Evolutionary conservation across 1,284 basidiomycete genomes (phyloP).

Genomic region (Apiotrichum sp.): DNA sequence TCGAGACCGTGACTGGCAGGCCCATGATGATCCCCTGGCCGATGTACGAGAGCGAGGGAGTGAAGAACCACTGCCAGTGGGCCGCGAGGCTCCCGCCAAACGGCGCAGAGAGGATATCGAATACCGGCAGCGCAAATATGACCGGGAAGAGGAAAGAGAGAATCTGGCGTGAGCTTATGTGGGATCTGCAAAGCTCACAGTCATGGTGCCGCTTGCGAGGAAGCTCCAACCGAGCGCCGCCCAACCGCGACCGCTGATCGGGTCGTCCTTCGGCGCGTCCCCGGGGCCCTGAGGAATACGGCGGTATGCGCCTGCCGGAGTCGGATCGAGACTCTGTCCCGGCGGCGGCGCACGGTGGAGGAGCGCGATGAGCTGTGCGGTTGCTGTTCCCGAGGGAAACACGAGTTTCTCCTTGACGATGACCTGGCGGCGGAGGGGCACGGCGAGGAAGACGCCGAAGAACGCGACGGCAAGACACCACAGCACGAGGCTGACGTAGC

Average conservation of each 20-base stretch:
- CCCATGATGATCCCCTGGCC: constrained; percentile 99
- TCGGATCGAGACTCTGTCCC: constrained; percentile 13
- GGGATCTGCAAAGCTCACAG: constrained; percentile 51
- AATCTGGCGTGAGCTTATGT: constrained; percentile 45
- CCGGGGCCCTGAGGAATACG: constrained; percentile 17
- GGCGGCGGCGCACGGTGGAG: constrained; percentile 56
- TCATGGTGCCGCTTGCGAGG: constrained; percentile 60
- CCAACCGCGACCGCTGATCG: constrained; percentile 63
- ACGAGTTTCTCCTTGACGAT: constrained; percentile 89
- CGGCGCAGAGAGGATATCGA: constrained; percentile 55
- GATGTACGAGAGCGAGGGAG: constrained; percentile 82
- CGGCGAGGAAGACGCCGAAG: constrained; percentile 92
- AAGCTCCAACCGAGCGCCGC: constrained; percentile 68
- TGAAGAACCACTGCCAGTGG: constrained; percentile 92
- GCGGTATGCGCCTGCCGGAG: constrained; percentile 20
- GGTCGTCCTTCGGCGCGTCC: constrained; percentile 22
- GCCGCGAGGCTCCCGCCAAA: constrained; percentile 62
- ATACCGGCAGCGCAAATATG: constrained; percentile 82
- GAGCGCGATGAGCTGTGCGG: constrained; percentile 88
- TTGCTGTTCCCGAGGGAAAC: constrained; percentile 94
- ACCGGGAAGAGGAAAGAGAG: constrained; percentile 77
- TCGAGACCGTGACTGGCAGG: constrained; percentile 84
- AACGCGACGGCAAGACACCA: constrained; percentile 74
- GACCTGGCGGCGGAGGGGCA: constrained; percentile 89
- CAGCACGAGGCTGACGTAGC: constrained; percentile 62